Evolutionary conservation across 2,329 filamentous ascomycete genomes (phyloP).

Genomic region (Hymenoscyphus linearis): DNA sequence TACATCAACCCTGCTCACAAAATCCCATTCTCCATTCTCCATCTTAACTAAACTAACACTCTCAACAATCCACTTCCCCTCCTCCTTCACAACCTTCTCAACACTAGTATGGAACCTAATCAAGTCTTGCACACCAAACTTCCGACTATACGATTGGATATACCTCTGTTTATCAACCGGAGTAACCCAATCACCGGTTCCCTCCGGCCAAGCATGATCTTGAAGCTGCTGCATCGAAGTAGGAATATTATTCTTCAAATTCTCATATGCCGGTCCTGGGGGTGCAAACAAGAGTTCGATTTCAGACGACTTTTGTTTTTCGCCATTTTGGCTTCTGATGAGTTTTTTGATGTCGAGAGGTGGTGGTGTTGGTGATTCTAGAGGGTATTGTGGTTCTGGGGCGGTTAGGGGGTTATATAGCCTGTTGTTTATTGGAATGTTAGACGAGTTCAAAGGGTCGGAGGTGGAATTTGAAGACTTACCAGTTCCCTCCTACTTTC

Average conservation of each 20-base stretch:
- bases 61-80: slow-evolving; percentile 18
- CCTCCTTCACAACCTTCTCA: slow-evolving; percentile 20
- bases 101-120: slow-evolving; percentile 25
- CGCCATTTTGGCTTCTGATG: background rate
- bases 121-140: slow-evolving; percentile 16
- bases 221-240: slow-evolving; percentile 23
- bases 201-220: slow-evolving; percentile 23
- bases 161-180: slow-evolving; percentile 21
- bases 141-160: slow-evolving; percentile 17
- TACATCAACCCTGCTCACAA: slow-evolving; percentile 12
- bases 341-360: background rate
- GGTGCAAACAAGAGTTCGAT: slow-evolving; percentile 23
- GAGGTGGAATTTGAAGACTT: background rate
- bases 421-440: slow-evolving; percentile 5
- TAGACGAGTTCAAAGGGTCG: slow-evolving; percentile 19
- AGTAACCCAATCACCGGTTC: slow-evolving; percentile 24
- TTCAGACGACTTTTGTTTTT: slow-evolving; percentile 1
- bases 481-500: slow-evolving; percentile 51
- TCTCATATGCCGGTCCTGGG: slow-evolving; percentile 25
- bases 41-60: slow-evolving; percentile 8
- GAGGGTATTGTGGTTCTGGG: slow-evolving; percentile 19
- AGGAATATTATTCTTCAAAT: slow-evolving; percentile 26
- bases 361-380: slow-evolving; percentile 2
- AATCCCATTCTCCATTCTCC: slow-evolving; percentile 9
- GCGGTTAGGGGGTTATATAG: slow-evolving; percentile 23